Evolutionary conservation across 225 moss, liverwort and hornwort species (phyloP), one percentile per base, ranked within the genome.

Genomic region (Climacium dendroides): DNA sequence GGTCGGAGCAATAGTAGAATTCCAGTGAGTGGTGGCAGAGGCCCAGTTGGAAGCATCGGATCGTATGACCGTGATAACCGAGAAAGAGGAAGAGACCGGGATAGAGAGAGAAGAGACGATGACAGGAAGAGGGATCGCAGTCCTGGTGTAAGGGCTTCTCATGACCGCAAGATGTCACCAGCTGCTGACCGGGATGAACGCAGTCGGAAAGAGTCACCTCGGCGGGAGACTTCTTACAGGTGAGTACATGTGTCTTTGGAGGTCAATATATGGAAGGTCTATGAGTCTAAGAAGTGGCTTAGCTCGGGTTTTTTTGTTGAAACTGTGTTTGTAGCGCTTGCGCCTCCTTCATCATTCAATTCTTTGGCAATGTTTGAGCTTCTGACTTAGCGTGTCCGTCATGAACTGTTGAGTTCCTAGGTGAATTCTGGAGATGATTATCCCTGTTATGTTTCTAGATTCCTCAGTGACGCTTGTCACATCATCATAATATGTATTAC

Each of bases 91-190:
- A 86, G 92, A 87, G 96, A 94, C 76, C 92, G 97, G 81, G 97
- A 96, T 87, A 93, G 97, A 78, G 97, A 97, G 65, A 90, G 97
- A 76, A 93, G 96, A 81, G 97, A 97, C 71, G 97, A 97, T 83
- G 93, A 93, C 43, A 93, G 96, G 89, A 97, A 97, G 90, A 92
- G 97, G 57, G 97, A 97, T 83, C 94, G 97, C 79, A 97, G 97
- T 90, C 97, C 97, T 85, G 93, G 92, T 78, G 39, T 94, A 28
- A 90, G 97, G 83, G 91, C 92, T 76, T 95, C 91, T 83, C 94
- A 96, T 73, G 97, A 97, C 88, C 96, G 96, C 79, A 97, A 97
- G 89, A 93, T 95, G 91, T 92, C 93, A 53, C 93, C 95, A 82
- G 89, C 90, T 84, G 94, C 91, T 88, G 96, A 97, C 65, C 94